Base-by-base conservation (phyloP, 352 stramenopile genomes). In the Globisporangium viniferum region DNA sequence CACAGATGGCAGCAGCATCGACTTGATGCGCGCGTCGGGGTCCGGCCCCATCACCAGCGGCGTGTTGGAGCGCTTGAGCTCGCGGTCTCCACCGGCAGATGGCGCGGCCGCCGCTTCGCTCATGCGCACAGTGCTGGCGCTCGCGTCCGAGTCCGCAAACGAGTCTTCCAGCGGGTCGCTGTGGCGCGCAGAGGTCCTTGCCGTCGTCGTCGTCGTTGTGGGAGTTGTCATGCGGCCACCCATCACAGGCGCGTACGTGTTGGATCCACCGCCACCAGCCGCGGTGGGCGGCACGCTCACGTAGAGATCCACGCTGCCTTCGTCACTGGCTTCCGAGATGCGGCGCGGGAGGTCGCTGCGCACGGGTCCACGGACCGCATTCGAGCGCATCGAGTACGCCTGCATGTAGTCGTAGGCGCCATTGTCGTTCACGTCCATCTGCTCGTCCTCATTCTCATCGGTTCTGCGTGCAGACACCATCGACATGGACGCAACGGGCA, bases 251-350 rank as follows among this genome's bases (percentile, higher is more conserved):
- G 33, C 56, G n/a, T 18, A 64, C 14, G 31, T 49, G 49, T 49
- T 64, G 15, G 10, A 57, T 2, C 51, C 48, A 27, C 48, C 48
- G 14, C 48, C 51, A n/a, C n/a, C 41, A 15, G 20, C 18, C n/a
- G 53, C 59, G 8, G 60, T 39, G 10, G 33, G 20, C 2, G 15
- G 27, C 6, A 15, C 41, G 12, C 41, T 53, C 35, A 39, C 57
- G 29, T 72, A 48, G 18, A 60, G 39, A 24, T 82, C 76, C 56
- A 78, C 74, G 49, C 72, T 81, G 59, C 78, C 76, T 72, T 84
- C 77, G 60, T 81, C 74, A 24, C 71, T 83, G 49, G 73, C 64
- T 41, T 85, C 76, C 2, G 78, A 84, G 59, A 85, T 87, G 24
- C 78, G 63, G 29, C 75, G 65, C 2, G 69, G 73, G 20, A 73